A percentile compares a stretch with the other conserved stretches of the same genome.
phyloP scores from a whole-genome alignment of 495 filamentous ascomycete genomes.

The Niebla homalea region DNA sequence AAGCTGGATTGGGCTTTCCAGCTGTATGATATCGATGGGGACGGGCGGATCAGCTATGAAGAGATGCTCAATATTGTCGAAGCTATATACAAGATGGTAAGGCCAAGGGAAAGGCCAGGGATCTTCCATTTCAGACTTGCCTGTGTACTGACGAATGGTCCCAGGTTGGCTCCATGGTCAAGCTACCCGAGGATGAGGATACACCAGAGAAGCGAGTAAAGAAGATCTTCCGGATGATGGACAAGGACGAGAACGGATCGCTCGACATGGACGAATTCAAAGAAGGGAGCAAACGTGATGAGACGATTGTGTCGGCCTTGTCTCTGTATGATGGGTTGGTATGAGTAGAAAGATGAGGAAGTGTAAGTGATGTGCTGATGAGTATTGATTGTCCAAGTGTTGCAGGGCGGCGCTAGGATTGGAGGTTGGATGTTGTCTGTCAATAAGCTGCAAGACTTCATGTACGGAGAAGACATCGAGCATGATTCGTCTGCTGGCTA shows the following conservation, averaged over 20 bases:
- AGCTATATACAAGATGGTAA: slow-evolving; percentile 99
- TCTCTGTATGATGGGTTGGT: slow-evolving; percentile 94
- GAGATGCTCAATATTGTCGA: slow-evolving; percentile 98
- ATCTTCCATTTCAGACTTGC: no score
- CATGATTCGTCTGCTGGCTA: no score
- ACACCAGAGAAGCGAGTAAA: slow-evolving; percentile 94
- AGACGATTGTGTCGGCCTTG: slow-evolving; percentile 96
- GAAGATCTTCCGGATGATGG: slow-evolving; percentile 99
- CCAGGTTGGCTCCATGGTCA: slow-evolving; percentile 97
- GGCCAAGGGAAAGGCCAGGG: slow-evolving; percentile 4
- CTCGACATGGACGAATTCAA: slow-evolving; percentile 95
- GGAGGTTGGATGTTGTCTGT: no score
- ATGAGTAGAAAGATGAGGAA: slow-evolving; percentile 22
- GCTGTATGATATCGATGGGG: slow-evolving; percentile 97
- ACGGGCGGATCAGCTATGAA: slow-evolving; percentile 96
- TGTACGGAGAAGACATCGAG: no score
- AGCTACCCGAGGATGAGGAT: slow-evolving; percentile 95
- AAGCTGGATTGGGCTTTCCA: slow-evolving; percentile 99
- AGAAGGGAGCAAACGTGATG: slow-evolving; percentile 94
- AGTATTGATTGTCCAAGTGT: background rate
- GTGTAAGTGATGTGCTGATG: background rate
- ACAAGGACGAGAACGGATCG: slow-evolving; percentile 96
- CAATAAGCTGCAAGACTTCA: no score
- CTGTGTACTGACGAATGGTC: background rate
- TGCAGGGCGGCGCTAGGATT: no score